Conservation (phyloP, 2,329 filamentous ascomycete species). For the Ascosphaera apis region DNA sequence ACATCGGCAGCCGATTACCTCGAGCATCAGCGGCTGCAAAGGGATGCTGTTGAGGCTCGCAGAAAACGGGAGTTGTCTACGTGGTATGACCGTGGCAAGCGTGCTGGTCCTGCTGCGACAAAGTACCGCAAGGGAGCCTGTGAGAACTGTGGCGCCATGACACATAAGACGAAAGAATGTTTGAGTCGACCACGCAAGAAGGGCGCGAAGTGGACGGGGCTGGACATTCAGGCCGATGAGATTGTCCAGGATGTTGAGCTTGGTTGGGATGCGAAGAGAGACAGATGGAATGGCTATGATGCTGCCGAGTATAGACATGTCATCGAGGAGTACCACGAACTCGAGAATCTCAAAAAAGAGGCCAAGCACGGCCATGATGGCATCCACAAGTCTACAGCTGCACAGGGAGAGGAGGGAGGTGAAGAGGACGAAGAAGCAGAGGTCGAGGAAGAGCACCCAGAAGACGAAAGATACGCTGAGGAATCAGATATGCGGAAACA, state of each 20-base stretch:
- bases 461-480: constrained; percentile 51
- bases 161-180: constrained; percentile 87
- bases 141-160: constrained; percentile 95
- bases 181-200: constrained; percentile 68
- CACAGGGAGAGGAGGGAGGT: constrained; percentile 16
- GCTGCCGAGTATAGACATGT: constrained; percentile 62
- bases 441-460: constrained; percentile 27
- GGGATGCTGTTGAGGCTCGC: constrained; percentile 15
- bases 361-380: constrained; percentile 15
- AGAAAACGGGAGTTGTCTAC: constrained; percentile 42
- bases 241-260: constrained; percentile 62
- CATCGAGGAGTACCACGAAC: constrained; percentile 69
- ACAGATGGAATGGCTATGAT: constrained; percentile 98
- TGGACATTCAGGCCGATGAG: constrained; percentile 84
- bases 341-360: constrained; percentile 48
- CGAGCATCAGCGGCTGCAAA: constrained; percentile 77
- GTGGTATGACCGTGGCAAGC: constrained; percentile 87
- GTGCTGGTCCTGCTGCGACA: constrained; percentile 64
- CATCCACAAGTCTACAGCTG: too few species aligned
- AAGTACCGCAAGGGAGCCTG: constrained; percentile 97
- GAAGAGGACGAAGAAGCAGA: constrained; percentile 31
- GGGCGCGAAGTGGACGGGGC: constrained; percentile 78
- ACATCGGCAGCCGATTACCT: constrained; percentile 66
- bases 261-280: constrained; percentile 91
- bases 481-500: constrained; percentile 93